A percentile compares a stretch with the other conserved stretches of the same genome.
phyloP scores from a whole-genome alignment of 257 asterid species.

The Osmanthus fragrans region DNA sequence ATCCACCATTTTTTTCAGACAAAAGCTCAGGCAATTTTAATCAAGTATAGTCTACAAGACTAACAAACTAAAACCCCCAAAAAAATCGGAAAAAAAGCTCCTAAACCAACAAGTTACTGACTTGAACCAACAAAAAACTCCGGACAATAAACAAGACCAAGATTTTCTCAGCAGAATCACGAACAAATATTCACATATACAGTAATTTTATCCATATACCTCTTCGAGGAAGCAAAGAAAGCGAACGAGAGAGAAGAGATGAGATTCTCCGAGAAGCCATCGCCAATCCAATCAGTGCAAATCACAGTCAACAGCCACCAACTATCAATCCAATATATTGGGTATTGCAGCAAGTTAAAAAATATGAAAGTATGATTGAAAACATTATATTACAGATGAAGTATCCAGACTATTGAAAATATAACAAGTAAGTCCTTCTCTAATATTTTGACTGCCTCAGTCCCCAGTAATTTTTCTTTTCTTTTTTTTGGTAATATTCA shows the following conservation, averaged over 20 bases:
- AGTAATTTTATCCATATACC: slow-evolving; percentile 25
- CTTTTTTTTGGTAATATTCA: background rate
- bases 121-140: background rate
- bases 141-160: background rate
- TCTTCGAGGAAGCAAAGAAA: slow-evolving; percentile 44
- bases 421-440: background rate
- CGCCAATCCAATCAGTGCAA: background rate
- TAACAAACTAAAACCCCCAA: background rate
- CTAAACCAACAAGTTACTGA: background rate
- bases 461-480: background rate
- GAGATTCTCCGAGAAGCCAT: slow-evolving; percentile 78
- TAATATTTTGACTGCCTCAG: background rate
- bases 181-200: background rate
- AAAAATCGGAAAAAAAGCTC: background rate
- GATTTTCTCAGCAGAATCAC: background rate
- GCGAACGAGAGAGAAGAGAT: slow-evolving; percentile 61
- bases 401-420: background rate
- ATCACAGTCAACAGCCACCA: background rate
- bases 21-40: background rate
- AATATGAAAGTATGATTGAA: background rate
- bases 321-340: background rate
- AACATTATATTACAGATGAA: background rate
- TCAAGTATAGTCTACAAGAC: background rate
- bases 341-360: background rate
- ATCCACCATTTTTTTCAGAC: background rate